These are phyloP conservation scores for Eucalyptus regnans DNA, from an alignment of 345 rosid genomes.

Conservation along the genomic window DNA sequence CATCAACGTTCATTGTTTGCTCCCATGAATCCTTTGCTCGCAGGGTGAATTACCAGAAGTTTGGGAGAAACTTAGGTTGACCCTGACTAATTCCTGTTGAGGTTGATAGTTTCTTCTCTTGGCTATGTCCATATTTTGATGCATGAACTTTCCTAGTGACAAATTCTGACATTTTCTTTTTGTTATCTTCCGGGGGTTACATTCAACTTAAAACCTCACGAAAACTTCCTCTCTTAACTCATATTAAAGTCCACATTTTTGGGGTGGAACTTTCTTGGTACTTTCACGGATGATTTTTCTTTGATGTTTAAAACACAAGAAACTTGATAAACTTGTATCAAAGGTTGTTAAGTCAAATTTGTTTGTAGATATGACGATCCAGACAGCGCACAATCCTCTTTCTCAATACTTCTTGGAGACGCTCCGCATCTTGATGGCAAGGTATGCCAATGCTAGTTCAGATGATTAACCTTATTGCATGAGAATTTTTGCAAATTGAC, in stretches of 20 bases:
- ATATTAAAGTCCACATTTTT: not conserved
- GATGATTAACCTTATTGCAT: not conserved
- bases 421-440: constrained; percentile 92
- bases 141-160: not conserved
- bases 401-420: constrained; percentile 92
- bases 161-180: not conserved
- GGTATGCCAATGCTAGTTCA: constrained; percentile 23
- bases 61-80: not conserved
- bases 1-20: not conserved
- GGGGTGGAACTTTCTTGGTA: not conserved
- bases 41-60: not conserved
- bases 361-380: constrained; percentile 65
- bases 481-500: not conserved
- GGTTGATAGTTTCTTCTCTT: not conserved
- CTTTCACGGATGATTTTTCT: not conserved
- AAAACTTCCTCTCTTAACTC: not conserved
- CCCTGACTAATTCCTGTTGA: not conserved
- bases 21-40: not conserved
- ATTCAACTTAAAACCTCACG: not conserved
- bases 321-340: not conserved
- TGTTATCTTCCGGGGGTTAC: not conserved
- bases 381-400: constrained; percentile 81
- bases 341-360: not conserved
- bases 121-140: not conserved
- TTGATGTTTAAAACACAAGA: not conserved